Evolutionary conservation across 1,284 basidiomycete species (phyloP), one percentile per base, ranked within the genome.

Genomic region (Ustilago cynodontis): DNA sequence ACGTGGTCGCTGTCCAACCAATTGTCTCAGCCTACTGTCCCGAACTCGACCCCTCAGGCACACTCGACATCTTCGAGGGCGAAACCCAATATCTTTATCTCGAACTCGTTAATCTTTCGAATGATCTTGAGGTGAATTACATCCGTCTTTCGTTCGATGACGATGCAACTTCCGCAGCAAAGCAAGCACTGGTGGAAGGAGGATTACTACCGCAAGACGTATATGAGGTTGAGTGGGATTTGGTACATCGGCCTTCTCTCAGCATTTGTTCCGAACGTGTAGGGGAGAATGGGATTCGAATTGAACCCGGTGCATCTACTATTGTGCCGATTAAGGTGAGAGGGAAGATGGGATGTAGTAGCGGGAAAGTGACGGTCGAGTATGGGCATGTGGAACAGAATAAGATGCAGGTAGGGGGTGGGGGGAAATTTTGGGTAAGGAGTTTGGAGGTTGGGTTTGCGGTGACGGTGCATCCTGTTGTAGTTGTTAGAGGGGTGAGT

Each of bases 51-150:
- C 65, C 61, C 0, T 93, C 96, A 81, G 94, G 94, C 2, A 93
- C 94, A 0, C 88, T 98, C 29, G 95, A 96, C 92, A 88, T 99
- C 59, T 96, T 94, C 82, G 91, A 96, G 60, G 96, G 96, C 49
- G 96, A 99, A 88, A 91, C 87, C 93, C 92, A 92, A 1, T 90
- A 88, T 0, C 91, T 98, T 57, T 91, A 91, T 4, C 89, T 98
- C 57, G 94, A 92, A 0, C 87, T 99, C 13, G 93, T 95, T 85
- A 99, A 99, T 82, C 28, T 54, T 4, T 95, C 94, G 0, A 18
- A 45, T 3, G 74, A 88, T 0, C 86, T 95, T 29, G 91, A 93
- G 0, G 90, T 98, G 56, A 92, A 98, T 86, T 95, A 94, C 82
- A 82, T 98, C 66, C 90, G 91, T 33, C 87, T 98, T 20, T 90